A percentile compares a stretch with the other conserved stretches of the same genome.
These are phyloP conservation scores for Suhomyces emberorum DNA, from an alignment of 805 yeast genomes.

Conservation along the genomic window DNA sequence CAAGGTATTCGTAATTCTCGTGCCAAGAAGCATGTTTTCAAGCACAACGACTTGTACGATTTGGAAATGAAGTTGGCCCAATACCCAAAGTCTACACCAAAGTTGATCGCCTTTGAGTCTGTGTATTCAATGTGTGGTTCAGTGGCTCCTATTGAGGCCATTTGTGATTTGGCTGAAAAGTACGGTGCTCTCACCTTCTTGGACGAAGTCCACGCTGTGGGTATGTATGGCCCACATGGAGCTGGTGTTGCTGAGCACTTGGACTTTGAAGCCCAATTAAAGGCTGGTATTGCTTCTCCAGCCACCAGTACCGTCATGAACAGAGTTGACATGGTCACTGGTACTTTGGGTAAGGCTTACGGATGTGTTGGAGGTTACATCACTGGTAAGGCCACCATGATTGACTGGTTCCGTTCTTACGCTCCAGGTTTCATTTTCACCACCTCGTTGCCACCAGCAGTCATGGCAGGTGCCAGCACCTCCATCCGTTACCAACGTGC, in stretches of 20 bases:
- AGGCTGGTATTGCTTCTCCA: slow-evolving; percentile 56
- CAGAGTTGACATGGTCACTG: slow-evolving; percentile 93
- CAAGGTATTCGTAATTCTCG: slow-evolving; percentile 91
- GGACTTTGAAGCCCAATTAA: slow-evolving; percentile 79
- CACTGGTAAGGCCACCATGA: slow-evolving; percentile 77
- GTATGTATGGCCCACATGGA: slow-evolving; percentile 98
- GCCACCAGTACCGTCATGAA: slow-evolving; percentile 63
- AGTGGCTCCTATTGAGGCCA: slow-evolving; percentile 85
- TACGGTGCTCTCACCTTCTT: slow-evolving; percentile 96
- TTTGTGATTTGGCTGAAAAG: slow-evolving; percentile 94
- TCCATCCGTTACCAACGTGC: slow-evolving; percentile 83
- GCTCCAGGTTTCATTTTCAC: slow-evolving; percentile 98
- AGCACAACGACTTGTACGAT: slow-evolving; percentile 84
- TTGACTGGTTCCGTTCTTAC: slow-evolving; percentile 94
- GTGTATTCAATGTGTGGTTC: slow-evolving; percentile 99
- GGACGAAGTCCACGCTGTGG: slow-evolving; percentile 99
- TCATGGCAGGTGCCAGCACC: slow-evolving; percentile 91
- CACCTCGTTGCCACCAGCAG: slow-evolving; percentile 94
- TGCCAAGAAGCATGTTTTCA: slow-evolving; percentile 83
- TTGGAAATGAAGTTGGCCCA: slow-evolving; percentile 73
- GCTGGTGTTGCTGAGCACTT: slow-evolving; percentile 99
- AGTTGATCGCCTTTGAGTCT: slow-evolving; percentile 93
- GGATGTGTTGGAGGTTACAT: slow-evolving; percentile 98
- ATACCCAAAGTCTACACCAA: slow-evolving; percentile 86
- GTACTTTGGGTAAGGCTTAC: slow-evolving; percentile 95